Percentiles rank a stretch among this genome's conserved stretches.
Evolutionary conservation across 345 rosid genomes (phyloP).

Genomic region (Rubroshorea leprosula): DNA sequence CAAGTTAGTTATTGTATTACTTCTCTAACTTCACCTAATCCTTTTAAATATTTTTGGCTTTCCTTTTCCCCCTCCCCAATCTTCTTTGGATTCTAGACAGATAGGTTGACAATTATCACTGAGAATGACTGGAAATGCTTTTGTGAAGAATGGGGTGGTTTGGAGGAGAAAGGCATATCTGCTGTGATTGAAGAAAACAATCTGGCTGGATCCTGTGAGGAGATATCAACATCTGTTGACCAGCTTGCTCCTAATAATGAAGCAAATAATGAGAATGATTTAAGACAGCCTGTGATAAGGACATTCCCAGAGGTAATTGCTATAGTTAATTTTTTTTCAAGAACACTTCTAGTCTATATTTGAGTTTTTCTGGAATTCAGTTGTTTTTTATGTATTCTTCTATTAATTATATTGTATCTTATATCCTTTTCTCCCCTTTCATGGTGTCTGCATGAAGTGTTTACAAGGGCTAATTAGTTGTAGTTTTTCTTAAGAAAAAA

Average conservation of each 20-base stretch:
- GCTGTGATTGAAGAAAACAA: constrained; percentile 42
- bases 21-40: neutral
- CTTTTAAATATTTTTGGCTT: neutral
- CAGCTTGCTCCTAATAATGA: constrained; percentile 41
- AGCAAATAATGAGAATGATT: constrained; percentile 47
- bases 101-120: constrained; percentile 71
- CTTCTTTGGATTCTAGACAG: constrained; percentile 58
- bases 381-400: neutral
- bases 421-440: neutral
- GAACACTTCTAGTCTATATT: too few species aligned
- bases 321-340: neutral
- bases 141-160: constrained; percentile 95
- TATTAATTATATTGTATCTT: neutral
- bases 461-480: too few species aligned
- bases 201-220: constrained; percentile 31
- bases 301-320: constrained; percentile 71
- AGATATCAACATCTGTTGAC: constrained; percentile 34
- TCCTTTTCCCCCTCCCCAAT: neutral
- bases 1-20: too few species aligned
- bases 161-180: constrained; percentile 59
- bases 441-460: neutral
- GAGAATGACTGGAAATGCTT: constrained; percentile 86
- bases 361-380: neutral
- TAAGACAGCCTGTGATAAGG: constrained; percentile 43
- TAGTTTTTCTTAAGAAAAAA: too few species aligned